Evolutionary conservation across 345 rosid species (phyloP), one percentile per base, ranked within the genome.

Genomic region (Hypericum perforatum): DNA sequence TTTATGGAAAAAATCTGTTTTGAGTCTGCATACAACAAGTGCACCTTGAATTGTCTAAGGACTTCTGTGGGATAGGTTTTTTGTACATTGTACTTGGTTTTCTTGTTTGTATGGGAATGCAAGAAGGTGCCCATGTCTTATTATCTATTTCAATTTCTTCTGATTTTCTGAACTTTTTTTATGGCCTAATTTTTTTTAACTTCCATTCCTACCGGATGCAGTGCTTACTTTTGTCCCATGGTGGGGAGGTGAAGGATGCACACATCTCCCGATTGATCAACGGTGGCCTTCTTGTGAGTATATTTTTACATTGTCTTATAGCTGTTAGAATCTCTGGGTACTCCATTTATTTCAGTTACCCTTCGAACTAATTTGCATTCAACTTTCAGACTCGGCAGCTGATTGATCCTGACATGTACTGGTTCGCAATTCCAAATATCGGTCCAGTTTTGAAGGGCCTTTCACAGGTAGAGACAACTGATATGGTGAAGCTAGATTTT

Each of bases 371-470:
- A 22, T 1, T 22, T 22, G 32, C 50, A 15, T 39, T 70, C 55
- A 8, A 54, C 41, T 75, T 50, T 46, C 62, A 81, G 95, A 78
- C 84, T 43, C 89, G 85, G 54, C 97, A 89, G 63, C 75, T 89
- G 63, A 79, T 89, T 7, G 85, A 85, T 64, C 82, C 92, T 57
- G 68, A 71, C 73, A 77, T 80, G 86, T 92, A 88, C 72, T 88
- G 96, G 95, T 82, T 92, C 72, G 78, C 98, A 52, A 76, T 92
- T 63, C 98, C 97, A 41, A 76, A 73, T 73, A 77, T 80, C 37
- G 95, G 98, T 52, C 75, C 86, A 43, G 52, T 88, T 60, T 78
- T 87, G 50, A 92, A 92, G 76, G 94, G 90, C 57, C 75, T 92
- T 40, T 68, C 79, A 60, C 95, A 85, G 94, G 98, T 88, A 78